Evolutionary conservation across 2,329 filamentous ascomycete genomes (phyloP).

Genomic region (Fusarium musae): DNA sequence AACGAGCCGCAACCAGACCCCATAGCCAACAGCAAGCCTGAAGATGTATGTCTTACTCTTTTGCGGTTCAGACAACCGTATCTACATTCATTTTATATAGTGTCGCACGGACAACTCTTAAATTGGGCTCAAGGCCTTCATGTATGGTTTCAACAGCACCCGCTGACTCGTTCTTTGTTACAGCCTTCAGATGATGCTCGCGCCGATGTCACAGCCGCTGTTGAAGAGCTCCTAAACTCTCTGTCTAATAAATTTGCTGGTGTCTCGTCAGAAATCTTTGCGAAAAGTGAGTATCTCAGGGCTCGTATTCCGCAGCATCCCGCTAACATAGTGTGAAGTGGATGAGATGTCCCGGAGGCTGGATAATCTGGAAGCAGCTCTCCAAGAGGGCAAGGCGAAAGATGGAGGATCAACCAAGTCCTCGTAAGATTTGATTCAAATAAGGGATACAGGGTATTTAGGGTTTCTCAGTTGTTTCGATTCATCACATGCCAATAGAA

Average conservation of each 20-base stretch:
- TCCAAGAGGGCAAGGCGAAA: constrained; percentile 67
- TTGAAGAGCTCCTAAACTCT: constrained; percentile 88
- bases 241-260: constrained; percentile 86
- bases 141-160: constrained; percentile 5
- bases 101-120: constrained; percentile 4
- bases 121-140: constrained; percentile 3
- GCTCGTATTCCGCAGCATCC: neutral
- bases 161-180: constrained; percentile 25
- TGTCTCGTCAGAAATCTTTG: constrained; percentile 86
- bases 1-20: constrained; percentile 50
- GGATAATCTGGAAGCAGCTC: constrained; percentile 82
- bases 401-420: constrained; percentile 53
- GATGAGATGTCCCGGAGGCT: constrained; percentile 91
- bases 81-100: neutral
- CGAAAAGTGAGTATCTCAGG: constrained; percentile 76
- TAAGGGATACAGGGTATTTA: constrained; percentile 19
- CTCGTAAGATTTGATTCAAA: constrained; percentile 3
- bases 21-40: constrained; percentile 46
- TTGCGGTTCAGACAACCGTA: neutral
- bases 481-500: constrained; percentile 24
- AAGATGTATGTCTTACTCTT: constrained; percentile 47
- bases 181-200: constrained; percentile 60
- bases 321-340: constrained; percentile 66
- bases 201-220: constrained; percentile 77
- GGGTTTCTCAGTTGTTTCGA: constrained; percentile 24